These are phyloP conservation scores for Exophiala dermatitidis DNA, from an alignment of 2,329 filamentous ascomycete genomes.

Conservation along the genomic window DNA sequence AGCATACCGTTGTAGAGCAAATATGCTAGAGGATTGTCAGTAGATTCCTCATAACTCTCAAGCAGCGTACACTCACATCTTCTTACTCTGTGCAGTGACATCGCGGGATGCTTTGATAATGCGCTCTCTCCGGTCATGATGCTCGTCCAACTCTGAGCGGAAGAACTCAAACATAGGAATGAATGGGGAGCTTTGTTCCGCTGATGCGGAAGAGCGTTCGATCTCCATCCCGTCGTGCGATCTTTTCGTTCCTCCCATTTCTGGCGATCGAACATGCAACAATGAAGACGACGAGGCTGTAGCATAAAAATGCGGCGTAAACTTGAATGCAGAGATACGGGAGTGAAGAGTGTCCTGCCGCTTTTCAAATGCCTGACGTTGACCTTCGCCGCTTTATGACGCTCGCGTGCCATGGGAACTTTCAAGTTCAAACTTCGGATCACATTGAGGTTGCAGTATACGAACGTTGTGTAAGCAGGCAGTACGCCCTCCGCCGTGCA, in stretches of 20 bases:
- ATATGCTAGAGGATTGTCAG: slow-evolving; percentile 53
- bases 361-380: not conserved
- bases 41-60: slow-evolving; percentile 3
- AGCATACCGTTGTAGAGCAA: slow-evolving; percentile 67
- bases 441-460: no score
- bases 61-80: slow-evolving; percentile 59
- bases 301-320: not conserved
- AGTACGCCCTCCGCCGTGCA: no score
- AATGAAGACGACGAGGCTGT: not conserved
- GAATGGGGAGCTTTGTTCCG: slow-evolving; percentile 37
- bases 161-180: slow-evolving; percentile 76
- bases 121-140: slow-evolving; percentile 84
- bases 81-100: slow-evolving; percentile 91
- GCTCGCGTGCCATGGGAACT: no score
- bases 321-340: no score
- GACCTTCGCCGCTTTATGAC: no score
- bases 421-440: no score
- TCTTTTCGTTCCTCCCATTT: slow-evolving; percentile 27
- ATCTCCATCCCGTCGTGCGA: slow-evolving; percentile 19
- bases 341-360: not conserved
- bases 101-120: slow-evolving; percentile 88
- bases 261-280: not conserved
- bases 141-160: slow-evolving; percentile 80
- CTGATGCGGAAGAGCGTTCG: not conserved
- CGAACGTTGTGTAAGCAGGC: no score